phyloP scores from a whole-genome alignment of 1,284 basidiomycete genomes.

The Chalciporus sp. region DNA sequence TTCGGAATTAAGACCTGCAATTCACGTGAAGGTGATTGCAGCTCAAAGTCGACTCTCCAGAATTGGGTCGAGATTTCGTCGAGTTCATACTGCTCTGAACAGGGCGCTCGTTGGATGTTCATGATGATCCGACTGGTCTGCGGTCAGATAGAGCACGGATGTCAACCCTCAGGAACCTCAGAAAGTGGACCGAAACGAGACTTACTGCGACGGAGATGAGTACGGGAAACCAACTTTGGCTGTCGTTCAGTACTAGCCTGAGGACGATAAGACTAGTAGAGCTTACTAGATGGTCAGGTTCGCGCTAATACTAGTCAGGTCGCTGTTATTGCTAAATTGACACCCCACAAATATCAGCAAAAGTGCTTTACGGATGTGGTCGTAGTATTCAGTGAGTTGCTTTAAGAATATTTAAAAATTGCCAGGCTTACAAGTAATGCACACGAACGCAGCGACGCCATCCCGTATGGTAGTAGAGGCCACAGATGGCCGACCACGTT shows the following conservation, averaged over 20 bases:
- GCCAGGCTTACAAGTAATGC: constrained; percentile 16
- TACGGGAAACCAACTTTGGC: constrained; percentile 22
- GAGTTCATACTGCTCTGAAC: accelerated
- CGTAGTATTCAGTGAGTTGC: too few relatives aligned
- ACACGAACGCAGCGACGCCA: constrained; percentile 18
- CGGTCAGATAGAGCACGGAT: background rate
- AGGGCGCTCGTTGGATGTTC: constrained; percentile 18
- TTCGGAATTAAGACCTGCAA: background rate
- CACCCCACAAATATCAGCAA: constrained; percentile 10
- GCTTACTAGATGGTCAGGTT: constrained; percentile 1
- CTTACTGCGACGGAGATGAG: constrained; percentile 20
- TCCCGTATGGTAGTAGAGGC: constrained; percentile 28
- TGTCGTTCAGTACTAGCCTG: background rate
- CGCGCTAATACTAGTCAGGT: background rate
- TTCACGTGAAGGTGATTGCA: background rate
- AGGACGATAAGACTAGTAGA: background rate
- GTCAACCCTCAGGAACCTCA: background rate
- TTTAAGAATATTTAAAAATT: background rate
- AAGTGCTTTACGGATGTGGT: constrained; percentile 7
- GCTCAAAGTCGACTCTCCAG: constrained; percentile 1
- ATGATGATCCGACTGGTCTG: constrained; percentile 27
- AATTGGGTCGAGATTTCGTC: constrained; percentile 20
- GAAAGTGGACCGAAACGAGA: background rate
- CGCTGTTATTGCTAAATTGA: background rate
- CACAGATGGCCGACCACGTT: constrained; percentile 5